phyloP scores from a whole-genome alignment of 2,329 filamentous ascomycete genomes.

The Helicocarpus griseus region DNA sequence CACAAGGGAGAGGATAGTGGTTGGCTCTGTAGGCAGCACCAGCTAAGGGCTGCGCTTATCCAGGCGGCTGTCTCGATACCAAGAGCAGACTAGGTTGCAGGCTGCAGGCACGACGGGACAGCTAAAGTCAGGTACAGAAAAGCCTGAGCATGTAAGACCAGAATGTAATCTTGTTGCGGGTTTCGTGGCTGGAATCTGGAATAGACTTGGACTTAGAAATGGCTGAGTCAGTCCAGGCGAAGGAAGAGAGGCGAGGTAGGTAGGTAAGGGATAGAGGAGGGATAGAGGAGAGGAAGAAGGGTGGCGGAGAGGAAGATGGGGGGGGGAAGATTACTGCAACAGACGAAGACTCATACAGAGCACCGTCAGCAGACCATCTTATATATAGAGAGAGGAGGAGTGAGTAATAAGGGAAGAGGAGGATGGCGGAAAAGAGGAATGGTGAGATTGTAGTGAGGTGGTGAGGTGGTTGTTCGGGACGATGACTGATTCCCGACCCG shows the following conservation, averaged over 20 bases:
- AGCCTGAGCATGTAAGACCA: too few species aligned
- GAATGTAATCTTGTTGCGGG: too few species aligned
- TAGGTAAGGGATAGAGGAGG: not conserved
- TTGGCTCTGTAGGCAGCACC: conserved; percentile 10
- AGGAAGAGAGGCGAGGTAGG: not conserved
- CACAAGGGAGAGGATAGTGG: not conserved
- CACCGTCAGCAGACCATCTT: not conserved
- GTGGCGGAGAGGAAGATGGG: not conserved
- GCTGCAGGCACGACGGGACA: too few species aligned
- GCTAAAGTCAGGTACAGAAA: too few species aligned
- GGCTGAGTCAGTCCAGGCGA: not conserved
- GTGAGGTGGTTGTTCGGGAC: not conserved
- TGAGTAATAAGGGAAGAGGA: not conserved
- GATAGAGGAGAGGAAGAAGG: not conserved
- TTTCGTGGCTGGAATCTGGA: too few species aligned
- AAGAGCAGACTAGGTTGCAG: not conserved
- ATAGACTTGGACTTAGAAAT: too few species aligned
- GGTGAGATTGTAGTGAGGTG: not conserved
- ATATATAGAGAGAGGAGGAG: not conserved
- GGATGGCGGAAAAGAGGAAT: not conserved
- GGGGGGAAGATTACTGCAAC: not conserved
- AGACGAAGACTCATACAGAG: not conserved
- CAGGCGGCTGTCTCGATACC: conserved; percentile 6
- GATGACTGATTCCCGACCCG: too few species aligned
- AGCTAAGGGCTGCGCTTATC: conserved; percentile 10